Evolutionary conservation across 306 rosid species (phyloP).

Genomic region (Ammopiptanthus mongolicus): DNA sequence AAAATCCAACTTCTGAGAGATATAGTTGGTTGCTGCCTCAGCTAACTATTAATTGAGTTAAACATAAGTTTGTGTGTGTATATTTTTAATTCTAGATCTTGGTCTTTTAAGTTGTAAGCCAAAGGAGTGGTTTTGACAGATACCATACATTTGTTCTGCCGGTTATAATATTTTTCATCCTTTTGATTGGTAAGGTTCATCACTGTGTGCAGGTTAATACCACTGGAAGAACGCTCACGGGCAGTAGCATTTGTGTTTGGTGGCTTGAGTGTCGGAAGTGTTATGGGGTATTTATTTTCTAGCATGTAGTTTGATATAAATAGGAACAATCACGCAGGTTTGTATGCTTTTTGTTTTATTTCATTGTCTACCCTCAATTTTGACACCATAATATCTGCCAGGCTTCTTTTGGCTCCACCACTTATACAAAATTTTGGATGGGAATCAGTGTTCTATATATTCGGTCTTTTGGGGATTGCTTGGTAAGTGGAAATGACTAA

Average conservation of each 20-base stretch:
- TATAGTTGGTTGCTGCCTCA: slow-evolving; percentile 10
- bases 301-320: neutral
- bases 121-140: neutral
- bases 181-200: slow-evolving; percentile 23
- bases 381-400: slow-evolving; percentile 34
- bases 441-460: slow-evolving; percentile 88
- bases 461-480: slow-evolving; percentile 71
- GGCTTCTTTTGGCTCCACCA: slow-evolving; percentile 94
- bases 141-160: neutral
- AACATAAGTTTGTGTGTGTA: neutral
- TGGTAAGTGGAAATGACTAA: slow-evolving; percentile 60
- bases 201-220: slow-evolving; percentile 65
- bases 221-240: slow-evolving; percentile 93
- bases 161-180: neutral
- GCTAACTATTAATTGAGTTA: neutral
- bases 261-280: slow-evolving; percentile 98
- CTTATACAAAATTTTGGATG: slow-evolving; percentile 86
- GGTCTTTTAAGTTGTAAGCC: neutral
- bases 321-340: neutral
- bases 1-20: neutral
- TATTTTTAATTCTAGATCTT: neutral
- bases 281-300: slow-evolving; percentile 63
- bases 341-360: neutral
- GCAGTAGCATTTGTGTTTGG: slow-evolving; percentile 98
- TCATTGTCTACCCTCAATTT: slow-evolving; percentile 21